Percentiles rank a stretch among this genome's conserved stretches.
Conservation (phyloP, 106 monocot species). For the Platanthera guangdongensis region DNA sequence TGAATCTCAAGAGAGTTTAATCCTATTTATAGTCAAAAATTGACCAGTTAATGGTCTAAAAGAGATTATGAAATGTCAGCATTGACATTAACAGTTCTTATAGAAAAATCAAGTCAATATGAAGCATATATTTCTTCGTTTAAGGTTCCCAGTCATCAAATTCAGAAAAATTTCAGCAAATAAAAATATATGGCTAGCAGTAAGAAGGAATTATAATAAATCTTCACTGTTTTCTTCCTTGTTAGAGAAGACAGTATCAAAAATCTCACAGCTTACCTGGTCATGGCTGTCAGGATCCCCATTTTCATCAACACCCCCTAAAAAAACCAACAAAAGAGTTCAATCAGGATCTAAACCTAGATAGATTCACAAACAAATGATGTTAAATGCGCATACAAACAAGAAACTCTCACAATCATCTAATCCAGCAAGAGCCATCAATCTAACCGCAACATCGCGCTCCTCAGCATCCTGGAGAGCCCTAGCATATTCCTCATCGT, state of each 20-base stretch:
- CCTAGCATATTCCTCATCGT: conserved; percentile 81
- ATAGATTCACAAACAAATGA: neutral
- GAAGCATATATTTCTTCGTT: neutral
- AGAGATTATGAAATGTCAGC: neutral
- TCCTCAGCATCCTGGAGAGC: conserved; percentile 87
- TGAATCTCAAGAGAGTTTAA: neutral
- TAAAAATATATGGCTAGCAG: neutral
- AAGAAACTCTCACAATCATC: conserved; percentile 50
- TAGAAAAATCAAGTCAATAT: neutral
- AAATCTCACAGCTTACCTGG: neutral
- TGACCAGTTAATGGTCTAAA: neutral
- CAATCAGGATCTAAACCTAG: neutral
- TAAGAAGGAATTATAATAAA: neutral
- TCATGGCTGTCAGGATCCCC: neutral
- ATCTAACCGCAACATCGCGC: conserved; percentile 49
- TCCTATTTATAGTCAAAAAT: neutral
- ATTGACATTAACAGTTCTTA: neutral
- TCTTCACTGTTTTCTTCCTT: no score
- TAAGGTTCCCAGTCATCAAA: neutral
- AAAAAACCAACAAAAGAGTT: neutral
- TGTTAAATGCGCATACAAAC: neutral
- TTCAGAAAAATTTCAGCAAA: neutral
- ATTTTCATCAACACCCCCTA: conserved; percentile 2
- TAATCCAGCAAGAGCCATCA: conserved; percentile 76
- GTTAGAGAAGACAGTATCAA: no score